Evolutionary conservation across 2,329 filamentous ascomycete genomes (phyloP).

Genomic region (Epichloe sp.): DNA sequence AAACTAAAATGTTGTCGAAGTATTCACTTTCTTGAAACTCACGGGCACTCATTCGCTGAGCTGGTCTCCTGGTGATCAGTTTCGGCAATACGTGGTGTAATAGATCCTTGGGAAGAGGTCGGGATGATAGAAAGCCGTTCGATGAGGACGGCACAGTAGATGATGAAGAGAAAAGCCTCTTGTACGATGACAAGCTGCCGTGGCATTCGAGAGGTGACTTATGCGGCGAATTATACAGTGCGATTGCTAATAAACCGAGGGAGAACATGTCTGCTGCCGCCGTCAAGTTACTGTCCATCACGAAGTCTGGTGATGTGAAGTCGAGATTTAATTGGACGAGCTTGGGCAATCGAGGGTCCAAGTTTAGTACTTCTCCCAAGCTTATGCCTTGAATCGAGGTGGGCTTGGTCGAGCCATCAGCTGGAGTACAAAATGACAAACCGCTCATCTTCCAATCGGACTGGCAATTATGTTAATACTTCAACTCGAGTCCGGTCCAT

Average conservation of each 20-base stretch:
- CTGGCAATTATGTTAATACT: constrained; percentile 23
- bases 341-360: constrained; percentile 70
- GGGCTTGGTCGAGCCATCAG: constrained; percentile 59
- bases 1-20: constrained; percentile 94
- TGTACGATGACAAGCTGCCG: constrained; percentile 71
- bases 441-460: constrained; percentile 98
- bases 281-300: constrained; percentile 79
- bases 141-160: constrained; percentile 63
- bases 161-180: constrained; percentile 65
- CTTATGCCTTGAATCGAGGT: constrained; percentile 69
- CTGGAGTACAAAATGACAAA: constrained; percentile 76
- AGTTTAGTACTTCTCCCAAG: constrained; percentile 70
- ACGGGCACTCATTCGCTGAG: constrained; percentile 71
- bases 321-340: constrained; percentile 83
- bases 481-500: background rate
- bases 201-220: constrained; percentile 73
- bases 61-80: constrained; percentile 76
- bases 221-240: constrained; percentile 92
- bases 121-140: constrained; percentile 77
- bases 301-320: constrained; percentile 89
- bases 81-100: constrained; percentile 63
- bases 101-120: constrained; percentile 69
- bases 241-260: constrained; percentile 73
- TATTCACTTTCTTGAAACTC: constrained; percentile 94
- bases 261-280: constrained; percentile 86